These are phyloP conservation scores for Handroanthus guayacan DNA, from an alignment of 257 asterid genomes.

Conservation along the genomic window DNA sequence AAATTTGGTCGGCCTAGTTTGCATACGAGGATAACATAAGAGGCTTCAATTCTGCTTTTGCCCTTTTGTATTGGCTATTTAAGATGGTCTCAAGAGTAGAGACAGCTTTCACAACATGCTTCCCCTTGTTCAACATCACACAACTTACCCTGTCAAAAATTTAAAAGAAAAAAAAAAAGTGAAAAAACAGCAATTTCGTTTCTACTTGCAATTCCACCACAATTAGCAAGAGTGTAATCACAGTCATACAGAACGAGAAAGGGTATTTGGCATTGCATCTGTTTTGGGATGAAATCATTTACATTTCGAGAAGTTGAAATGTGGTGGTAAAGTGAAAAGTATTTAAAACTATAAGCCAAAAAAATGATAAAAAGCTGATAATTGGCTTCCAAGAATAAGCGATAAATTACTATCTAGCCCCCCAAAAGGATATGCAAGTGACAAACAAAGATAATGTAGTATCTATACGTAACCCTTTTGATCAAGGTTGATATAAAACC, in stretches of 20 bases:
- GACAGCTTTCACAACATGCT: conserved; percentile 63
- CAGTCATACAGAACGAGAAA: neutral
- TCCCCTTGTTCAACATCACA: conserved; percentile 80
- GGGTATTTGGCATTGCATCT: neutral
- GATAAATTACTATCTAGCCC: too few species aligned
- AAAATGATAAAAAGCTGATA: too few species aligned
- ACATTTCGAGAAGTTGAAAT: too few species aligned
- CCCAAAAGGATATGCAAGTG: too few species aligned
- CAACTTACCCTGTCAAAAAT: conserved; percentile 62
- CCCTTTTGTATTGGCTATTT: conserved; percentile 41
- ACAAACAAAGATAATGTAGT: too few species aligned
- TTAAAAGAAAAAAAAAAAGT: neutral
- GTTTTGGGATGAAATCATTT: too few species aligned
- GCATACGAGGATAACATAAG: conserved; percentile 48
- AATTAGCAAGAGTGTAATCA: neutral
- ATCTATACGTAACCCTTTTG: too few species aligned
- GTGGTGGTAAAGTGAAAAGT: too few species aligned
- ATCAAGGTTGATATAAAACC: too few species aligned
- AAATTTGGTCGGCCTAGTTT: neutral
- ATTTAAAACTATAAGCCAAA: too few species aligned
- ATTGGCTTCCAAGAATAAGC: too few species aligned
- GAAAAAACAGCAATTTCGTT: neutral
- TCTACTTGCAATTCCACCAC: neutral
- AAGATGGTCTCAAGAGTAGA: conserved; percentile 57
- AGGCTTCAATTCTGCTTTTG: conserved; percentile 59